Percentiles rank a stretch among this genome's conserved stretches.
These are phyloP conservation scores for Solanum hybrid DNA, from an alignment of 305 asterid species.

Conservation along the genomic window DNA sequence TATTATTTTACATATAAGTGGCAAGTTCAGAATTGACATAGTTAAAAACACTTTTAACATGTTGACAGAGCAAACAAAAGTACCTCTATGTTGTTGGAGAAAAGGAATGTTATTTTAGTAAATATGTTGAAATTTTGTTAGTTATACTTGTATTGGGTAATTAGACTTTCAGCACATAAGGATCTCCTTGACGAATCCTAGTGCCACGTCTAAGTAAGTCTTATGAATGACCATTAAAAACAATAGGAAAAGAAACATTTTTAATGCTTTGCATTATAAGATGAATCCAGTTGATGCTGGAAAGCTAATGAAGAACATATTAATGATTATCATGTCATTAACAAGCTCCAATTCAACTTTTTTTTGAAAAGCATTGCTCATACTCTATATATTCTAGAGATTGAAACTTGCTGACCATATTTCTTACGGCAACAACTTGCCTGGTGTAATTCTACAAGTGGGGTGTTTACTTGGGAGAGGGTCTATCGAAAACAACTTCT, in stretches of 20 bases:
- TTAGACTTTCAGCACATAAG: too few species aligned
- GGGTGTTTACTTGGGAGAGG: too few species aligned
- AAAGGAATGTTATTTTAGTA: too few species aligned
- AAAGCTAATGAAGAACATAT: background rate
- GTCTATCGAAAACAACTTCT: too few species aligned
- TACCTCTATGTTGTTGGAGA: too few species aligned
- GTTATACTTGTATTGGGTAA: too few species aligned
- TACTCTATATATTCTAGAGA: background rate
- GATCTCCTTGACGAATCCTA: too few species aligned
- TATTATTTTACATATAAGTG: background rate
- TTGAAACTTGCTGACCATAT: background rate
- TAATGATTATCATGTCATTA: background rate
- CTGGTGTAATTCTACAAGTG: background rate
- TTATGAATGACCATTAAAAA: background rate
- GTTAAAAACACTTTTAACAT: background rate
- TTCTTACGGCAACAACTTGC: background rate
- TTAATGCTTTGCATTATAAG: background rate
- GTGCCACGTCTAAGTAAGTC: background rate
- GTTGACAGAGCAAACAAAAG: too few species aligned
- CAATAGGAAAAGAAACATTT: background rate
- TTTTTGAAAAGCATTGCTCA: background rate
- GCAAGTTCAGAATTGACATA: background rate
- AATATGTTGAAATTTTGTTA: too few species aligned
- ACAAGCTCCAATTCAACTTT: background rate
- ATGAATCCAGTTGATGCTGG: background rate